Base-by-base conservation (phyloP, 345 rosid genomes). In the Lepidium africanum region DNA sequence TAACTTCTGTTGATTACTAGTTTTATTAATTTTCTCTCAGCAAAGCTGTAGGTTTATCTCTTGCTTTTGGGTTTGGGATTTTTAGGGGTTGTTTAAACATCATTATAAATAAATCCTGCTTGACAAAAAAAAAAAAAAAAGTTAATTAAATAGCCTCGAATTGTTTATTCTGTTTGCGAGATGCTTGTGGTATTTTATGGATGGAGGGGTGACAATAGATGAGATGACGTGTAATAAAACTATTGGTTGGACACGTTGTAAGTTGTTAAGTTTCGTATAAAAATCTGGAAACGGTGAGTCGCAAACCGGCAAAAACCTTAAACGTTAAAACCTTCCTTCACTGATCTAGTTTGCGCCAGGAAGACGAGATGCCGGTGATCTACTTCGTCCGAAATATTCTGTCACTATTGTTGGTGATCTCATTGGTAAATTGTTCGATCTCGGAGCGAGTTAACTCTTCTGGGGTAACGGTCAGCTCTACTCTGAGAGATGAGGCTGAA, bases 401-500 rank as follows among this genome's bases (percentile, higher is more conserved):
- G 19, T 33, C 63, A 9, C 14, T 70, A 10, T 25, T 80, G 17
- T 6, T 73, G 10, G 32, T 70, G 49, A 9, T 65, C 15, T 32
- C 78, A 40, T n/a, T 47, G 46, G 43, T 62, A 13, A 75, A 50
- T 32, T 25, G 5, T 68, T 46, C 64, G 5, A 46, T 7, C 33
- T 80, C 73, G 13, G 93, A 85, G 79, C 73, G 59, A 4, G 78
- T 54, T 19, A 88, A 87, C 46, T 77, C 87, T 9, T 25, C 84
- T 7, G 81, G 69, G 0, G 85, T 78, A 46, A 58, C 84, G 52
- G 60, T 79, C 41, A 87, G 95, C 96, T 86, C 98, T 15, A 74
- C 86, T 4, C 81, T 80, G 36, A 82, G 86, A 61, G 91, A 86
- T 53, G 89, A 86, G 76, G 66, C 80, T 16, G 90, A 84, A 78